Conservation (phyloP, 2,329 filamentous ascomycete species). For the Claviceps maximensis region DNA sequence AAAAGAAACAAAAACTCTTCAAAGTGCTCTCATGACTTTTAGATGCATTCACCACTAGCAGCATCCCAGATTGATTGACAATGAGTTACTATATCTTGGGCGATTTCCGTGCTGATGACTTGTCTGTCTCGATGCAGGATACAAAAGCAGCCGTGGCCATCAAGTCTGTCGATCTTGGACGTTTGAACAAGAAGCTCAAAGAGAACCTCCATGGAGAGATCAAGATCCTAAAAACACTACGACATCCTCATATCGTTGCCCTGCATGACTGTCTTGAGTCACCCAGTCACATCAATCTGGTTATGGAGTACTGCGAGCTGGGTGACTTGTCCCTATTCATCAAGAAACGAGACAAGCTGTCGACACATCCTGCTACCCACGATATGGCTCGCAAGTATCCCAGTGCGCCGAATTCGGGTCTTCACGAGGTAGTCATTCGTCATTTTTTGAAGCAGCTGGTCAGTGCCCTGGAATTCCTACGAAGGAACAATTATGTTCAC, state of each 20-base stretch:
- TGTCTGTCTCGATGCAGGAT: conserved; percentile 36
- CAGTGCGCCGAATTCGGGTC: conserved; percentile 65
- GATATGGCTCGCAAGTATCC: conserved; percentile 94
- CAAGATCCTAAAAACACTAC: conserved; percentile 81
- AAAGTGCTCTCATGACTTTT: neutral
- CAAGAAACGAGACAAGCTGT: conserved; percentile 76
- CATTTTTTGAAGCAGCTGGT: conserved; percentile 93
- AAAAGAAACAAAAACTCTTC: too few relatives aligned
- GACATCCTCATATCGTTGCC: conserved; percentile 93
- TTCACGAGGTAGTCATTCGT: conserved; percentile 90
- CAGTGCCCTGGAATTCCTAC: conserved; percentile 81
- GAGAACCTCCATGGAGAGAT: conserved; percentile 95
- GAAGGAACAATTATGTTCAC: conserved; percentile 78
- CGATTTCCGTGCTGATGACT: neutral
- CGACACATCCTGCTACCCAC: conserved; percentile 64
- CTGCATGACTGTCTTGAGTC: conserved; percentile 91
- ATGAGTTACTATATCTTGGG: too few relatives aligned
- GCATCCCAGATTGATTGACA: neutral
- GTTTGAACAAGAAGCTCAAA: conserved; percentile 89
- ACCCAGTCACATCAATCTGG: conserved; percentile 76
- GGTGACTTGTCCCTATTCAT: conserved; percentile 93
- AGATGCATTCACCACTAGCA: neutral
- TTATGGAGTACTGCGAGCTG: conserved; percentile 97
- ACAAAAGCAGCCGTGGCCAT: conserved; percentile 77
- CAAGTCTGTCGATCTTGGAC: conserved; percentile 86